Evolutionary conservation across 2,329 filamentous ascomycete species (phyloP).

Genomic region (Tolypocladium nubicola): DNA sequence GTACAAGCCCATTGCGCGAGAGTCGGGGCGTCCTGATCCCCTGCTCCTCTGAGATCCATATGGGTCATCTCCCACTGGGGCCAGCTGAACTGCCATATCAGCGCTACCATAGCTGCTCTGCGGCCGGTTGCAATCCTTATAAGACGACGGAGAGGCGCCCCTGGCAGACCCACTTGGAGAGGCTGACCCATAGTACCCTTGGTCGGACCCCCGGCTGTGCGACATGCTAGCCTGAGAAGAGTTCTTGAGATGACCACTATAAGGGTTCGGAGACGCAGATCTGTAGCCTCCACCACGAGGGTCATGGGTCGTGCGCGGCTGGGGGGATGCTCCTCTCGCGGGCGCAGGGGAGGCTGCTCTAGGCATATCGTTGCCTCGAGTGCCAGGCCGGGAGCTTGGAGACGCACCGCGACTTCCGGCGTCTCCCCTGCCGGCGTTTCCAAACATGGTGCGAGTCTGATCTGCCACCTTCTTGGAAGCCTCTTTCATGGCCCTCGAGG

Average conservation of each 20-base stretch:
- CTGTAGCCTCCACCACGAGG: slow-evolving; percentile 29
- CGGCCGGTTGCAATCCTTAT: slow-evolving; percentile 37
- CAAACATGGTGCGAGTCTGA: slow-evolving; percentile 75
- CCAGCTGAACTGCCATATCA: slow-evolving; percentile 61
- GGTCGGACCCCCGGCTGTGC: slow-evolving; percentile 35
- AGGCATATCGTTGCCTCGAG: slow-evolving; percentile 48
- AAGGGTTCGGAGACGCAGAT: slow-evolving; percentile 55
- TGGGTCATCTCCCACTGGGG: slow-evolving; percentile 41
- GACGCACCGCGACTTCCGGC: slow-evolving; percentile 19
- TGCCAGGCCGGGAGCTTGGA: slow-evolving; percentile 43
- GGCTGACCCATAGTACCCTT: slow-evolving; percentile 39
- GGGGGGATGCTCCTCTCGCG: slow-evolving; percentile 51
- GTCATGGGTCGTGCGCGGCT: slow-evolving; percentile 43
- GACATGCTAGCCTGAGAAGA: slow-evolving; percentile 28
- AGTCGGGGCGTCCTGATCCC: slow-evolving; percentile 36
- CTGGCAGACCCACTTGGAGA: slow-evolving; percentile 38
- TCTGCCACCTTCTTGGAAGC: slow-evolving; percentile 80
- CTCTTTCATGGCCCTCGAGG: slow-evolving; percentile 90
- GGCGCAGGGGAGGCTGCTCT: slow-evolving; percentile 59
- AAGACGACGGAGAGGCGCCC: slow-evolving; percentile 37
- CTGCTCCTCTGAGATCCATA: slow-evolving; percentile 47
- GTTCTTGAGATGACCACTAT: slow-evolving; percentile 29
- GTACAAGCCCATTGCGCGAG: slow-evolving; percentile 45
- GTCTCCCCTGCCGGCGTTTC: slow-evolving; percentile 21
- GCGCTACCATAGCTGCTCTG: slow-evolving; percentile 36